phyloP scores from a whole-genome alignment of 2,329 filamentous ascomycete species.

The Rutstroemia sp. region DNA sequence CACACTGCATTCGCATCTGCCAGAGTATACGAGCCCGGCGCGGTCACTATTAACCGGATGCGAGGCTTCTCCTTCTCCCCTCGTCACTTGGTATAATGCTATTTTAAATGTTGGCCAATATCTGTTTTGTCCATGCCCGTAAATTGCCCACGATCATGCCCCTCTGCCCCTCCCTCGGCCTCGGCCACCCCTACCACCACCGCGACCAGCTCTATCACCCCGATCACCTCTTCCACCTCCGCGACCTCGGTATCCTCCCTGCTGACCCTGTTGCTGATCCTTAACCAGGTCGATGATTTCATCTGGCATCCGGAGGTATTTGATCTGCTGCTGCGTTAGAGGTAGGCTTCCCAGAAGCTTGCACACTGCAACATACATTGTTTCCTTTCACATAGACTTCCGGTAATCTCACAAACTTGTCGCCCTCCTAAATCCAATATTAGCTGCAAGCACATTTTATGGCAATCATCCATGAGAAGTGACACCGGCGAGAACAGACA shows the following conservation, averaged over 20 bases:
- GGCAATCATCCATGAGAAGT: background rate
- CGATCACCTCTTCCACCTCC: constrained; percentile 50
- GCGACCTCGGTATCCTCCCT: constrained; percentile 53
- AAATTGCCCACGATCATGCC: constrained; percentile 11
- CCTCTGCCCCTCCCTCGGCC: constrained; percentile 21
- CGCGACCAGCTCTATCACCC: constrained; percentile 37
- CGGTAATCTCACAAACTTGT: constrained; percentile 84
- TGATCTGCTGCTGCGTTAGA: constrained; percentile 54
- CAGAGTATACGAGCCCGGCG: too few relatives aligned
- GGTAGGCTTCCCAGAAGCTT: background rate
- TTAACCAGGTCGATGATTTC: constrained; percentile 93
- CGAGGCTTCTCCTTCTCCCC: background rate
- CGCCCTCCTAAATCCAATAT: constrained; percentile 59
- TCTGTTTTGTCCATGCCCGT: background rate
- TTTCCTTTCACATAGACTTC: constrained; percentile 97
- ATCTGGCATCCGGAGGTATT: constrained; percentile 92
- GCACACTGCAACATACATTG: constrained; percentile 53
- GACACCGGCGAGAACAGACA: constrained; percentile 18
- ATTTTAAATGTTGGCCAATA: background rate
- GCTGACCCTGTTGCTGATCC: constrained; percentile 59
- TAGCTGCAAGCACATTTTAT: background rate
- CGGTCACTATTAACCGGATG: background rate
- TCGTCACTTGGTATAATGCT: background rate
- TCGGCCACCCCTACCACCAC: constrained; percentile 26
- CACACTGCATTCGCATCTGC: too few relatives aligned